These are phyloP conservation scores for Sporothrix brasiliensis DNA, from an alignment of 2,329 filamentous ascomycete species.

Conservation along the genomic window DNA sequence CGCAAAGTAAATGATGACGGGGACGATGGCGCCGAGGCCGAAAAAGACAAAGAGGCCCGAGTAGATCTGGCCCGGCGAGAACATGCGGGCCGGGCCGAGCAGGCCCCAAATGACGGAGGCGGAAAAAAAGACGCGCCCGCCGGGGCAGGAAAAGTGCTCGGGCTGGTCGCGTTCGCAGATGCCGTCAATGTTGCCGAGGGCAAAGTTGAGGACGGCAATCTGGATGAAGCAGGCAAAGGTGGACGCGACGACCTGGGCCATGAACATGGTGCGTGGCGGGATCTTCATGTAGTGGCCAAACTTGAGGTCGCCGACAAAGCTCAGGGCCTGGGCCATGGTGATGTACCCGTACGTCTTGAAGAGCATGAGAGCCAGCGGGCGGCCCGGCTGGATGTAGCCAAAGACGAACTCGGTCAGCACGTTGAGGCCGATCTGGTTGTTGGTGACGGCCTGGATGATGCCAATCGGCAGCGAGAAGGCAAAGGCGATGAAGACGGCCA, in stretches of 20 bases:
- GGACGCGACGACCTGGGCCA: constrained; percentile 66
- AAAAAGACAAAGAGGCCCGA: constrained; percentile 63
- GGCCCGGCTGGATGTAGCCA: constrained; percentile 72
- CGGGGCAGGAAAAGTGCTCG: constrained; percentile 65
- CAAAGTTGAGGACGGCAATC: constrained; percentile 64
- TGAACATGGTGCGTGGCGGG: constrained; percentile 68
- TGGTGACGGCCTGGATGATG: constrained; percentile 63
- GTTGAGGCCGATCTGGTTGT: constrained; percentile 67
- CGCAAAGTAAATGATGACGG: constrained; percentile 56
- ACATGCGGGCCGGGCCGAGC: constrained; percentile 65
- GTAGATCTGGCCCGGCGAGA: constrained; percentile 65
- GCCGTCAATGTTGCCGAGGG: constrained; percentile 62
- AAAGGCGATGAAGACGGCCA: constrained; percentile 66
- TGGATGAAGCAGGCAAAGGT: constrained; percentile 69
- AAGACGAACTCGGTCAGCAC: constrained; percentile 74
- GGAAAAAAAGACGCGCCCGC: constrained; percentile 65
- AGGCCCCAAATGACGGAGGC: constrained; percentile 70
- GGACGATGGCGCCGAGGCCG: constrained; percentile 56
- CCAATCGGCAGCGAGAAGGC: constrained; percentile 67
- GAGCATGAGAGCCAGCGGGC: constrained; percentile 74
- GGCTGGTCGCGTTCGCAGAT: constrained; percentile 63
- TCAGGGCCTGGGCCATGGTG: constrained; percentile 66
- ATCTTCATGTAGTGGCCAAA: constrained; percentile 70
- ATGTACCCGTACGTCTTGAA: constrained; percentile 76
- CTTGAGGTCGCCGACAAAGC: constrained; percentile 68